phyloP scores from a whole-genome alignment of 768 basidiomycete species.

The Symmetrospora coprosmae region DNA sequence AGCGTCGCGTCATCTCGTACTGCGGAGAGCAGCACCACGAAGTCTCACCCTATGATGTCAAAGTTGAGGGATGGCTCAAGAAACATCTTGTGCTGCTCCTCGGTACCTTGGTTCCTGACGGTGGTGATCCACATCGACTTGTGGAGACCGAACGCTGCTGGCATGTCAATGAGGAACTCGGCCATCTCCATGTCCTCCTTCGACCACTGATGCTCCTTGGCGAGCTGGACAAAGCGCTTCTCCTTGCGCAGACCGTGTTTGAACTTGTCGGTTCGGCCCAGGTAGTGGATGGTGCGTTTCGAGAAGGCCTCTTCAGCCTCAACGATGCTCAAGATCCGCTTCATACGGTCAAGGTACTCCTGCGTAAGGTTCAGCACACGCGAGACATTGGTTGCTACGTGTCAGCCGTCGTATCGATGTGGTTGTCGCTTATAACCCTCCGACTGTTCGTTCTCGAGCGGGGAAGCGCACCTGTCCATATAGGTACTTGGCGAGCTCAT shows the following conservation, averaged over 20 bases:
- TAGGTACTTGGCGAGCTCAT: constrained; percentile 25
- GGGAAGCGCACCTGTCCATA: too few relatives aligned
- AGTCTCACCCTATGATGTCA: constrained; percentile 29
- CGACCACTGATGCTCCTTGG: constrained; percentile 28
- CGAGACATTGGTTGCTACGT: too few relatives aligned
- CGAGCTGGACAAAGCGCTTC: constrained; percentile 31
- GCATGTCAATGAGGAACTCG: constrained; percentile 28
- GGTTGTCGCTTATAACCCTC: too few relatives aligned
- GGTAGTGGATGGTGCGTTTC: constrained; percentile 32
- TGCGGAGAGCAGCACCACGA: not conserved
- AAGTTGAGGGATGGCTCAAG: constrained; percentile 30
- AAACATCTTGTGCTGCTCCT: constrained; percentile 34
- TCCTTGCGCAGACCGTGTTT: constrained; percentile 30
- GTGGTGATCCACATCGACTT: constrained; percentile 27
- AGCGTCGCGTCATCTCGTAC: not conserved
- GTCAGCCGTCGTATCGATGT: too few relatives aligned
- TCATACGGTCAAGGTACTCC: constrained; percentile 24
- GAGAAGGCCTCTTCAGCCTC: constrained; percentile 32
- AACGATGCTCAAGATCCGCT: constrained; percentile 23
- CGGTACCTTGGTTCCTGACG: constrained; percentile 28
- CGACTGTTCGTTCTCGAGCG: too few relatives aligned
- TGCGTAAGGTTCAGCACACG: too few relatives aligned
- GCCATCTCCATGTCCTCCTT: constrained; percentile 27
- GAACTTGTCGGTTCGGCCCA: constrained; percentile 32
- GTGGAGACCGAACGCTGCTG: constrained; percentile 29